Percentiles rank a stretch among this genome's conserved stretches.
Evolutionary conservation across 257 asterid species (phyloP).

Genomic region (Ajuga chamaepitys): DNA sequence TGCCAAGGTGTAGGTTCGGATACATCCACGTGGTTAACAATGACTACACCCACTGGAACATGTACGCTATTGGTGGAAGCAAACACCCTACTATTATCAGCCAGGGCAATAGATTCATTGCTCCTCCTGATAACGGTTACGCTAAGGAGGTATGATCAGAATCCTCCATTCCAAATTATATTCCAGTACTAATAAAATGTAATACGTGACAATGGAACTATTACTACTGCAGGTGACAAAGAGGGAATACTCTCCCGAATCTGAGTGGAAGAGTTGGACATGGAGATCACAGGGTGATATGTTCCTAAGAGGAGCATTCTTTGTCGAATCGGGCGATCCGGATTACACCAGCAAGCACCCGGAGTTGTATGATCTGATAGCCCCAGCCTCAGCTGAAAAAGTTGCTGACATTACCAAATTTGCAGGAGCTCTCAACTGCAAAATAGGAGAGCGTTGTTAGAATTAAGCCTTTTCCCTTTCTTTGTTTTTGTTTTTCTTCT

Average conservation of each 20-base stretch:
- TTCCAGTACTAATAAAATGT: too few relatives aligned
- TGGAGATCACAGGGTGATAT: slow-evolving; percentile 87
- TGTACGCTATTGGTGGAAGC: slow-evolving; percentile 97
- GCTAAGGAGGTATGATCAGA: slow-evolving; percentile 49
- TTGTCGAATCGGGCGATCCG: slow-evolving; percentile 66
- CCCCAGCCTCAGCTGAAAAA: slow-evolving; percentile 26
- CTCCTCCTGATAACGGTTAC: slow-evolving; percentile 35
- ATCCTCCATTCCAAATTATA: neutral
- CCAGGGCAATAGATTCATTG: slow-evolving; percentile 84
- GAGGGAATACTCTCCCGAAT: slow-evolving; percentile 46
- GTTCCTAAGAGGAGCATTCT: slow-evolving; percentile 68
- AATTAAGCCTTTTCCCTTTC: neutral
- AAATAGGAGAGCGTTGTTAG: slow-evolving; percentile 47
- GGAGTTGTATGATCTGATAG: slow-evolving; percentile 33
- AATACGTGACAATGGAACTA: too few relatives aligned
- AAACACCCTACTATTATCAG: slow-evolving; percentile 65
- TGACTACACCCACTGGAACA: slow-evolving; percentile 89
- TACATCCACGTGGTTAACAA: slow-evolving; percentile 82
- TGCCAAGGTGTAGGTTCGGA: slow-evolving; percentile 81
- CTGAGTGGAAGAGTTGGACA: slow-evolving; percentile 62
- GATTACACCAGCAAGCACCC: slow-evolving; percentile 39
- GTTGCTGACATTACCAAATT: slow-evolving; percentile 49
- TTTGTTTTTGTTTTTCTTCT: neutral
- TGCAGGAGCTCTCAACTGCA: slow-evolving; percentile 53
- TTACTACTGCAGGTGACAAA: slow-evolving; percentile 54